A percentile compares a stretch with the other conserved stretches of the same genome.
Evolutionary conservation across 192 early-diverging fungal species (phyloP).

Genomic region (Coemansia sp.): DNA sequence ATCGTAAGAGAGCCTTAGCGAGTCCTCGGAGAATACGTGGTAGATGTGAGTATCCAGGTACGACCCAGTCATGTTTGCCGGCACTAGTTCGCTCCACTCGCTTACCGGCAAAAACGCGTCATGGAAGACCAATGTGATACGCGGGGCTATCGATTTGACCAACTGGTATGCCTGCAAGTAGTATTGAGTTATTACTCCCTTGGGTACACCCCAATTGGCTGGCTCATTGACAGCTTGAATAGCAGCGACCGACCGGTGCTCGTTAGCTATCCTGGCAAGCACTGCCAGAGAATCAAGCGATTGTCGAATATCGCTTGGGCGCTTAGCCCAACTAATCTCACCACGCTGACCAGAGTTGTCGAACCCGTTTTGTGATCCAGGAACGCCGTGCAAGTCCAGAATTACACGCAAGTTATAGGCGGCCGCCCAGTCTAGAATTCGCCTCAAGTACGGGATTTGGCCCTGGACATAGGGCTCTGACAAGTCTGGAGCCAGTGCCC

Average conservation of each 20-base stretch:
- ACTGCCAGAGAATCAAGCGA: constrained; percentile 31
- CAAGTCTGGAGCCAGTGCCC: constrained; percentile 58
- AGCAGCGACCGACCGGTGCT: constrained; percentile 26
- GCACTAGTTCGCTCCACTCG: constrained; percentile 41
- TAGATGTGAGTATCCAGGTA: constrained; percentile 55
- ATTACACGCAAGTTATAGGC: constrained; percentile 66
- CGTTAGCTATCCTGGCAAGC: constrained; percentile 39
- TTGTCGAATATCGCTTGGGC: constrained; percentile 18
- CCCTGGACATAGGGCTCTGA: constrained; percentile 65
- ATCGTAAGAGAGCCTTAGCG: constrained; percentile 17
- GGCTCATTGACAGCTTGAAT: constrained; percentile 56
- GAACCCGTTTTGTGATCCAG: constrained; percentile 74
- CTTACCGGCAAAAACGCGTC: constrained; percentile 46
- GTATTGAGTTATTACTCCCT: constrained; percentile 30
- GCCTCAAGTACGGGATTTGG: constrained; percentile 56
- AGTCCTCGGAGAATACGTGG: constrained; percentile 48
- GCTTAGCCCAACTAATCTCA: constrained; percentile 45
- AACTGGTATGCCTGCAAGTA: constrained; percentile 35
- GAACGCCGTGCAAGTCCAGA: constrained; percentile 68
- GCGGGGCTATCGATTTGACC: constrained; percentile 38
- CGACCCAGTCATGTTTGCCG: constrained; percentile 30
- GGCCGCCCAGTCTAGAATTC: constrained; percentile 61
- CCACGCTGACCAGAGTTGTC: constrained; percentile 53
- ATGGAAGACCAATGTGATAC: constrained; percentile 32
- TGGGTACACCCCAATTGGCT: constrained; percentile 51